These are phyloP conservation scores for Microthlaspi erraticum DNA, from an alignment of 345 rosid species.

Conservation along the genomic window DNA sequence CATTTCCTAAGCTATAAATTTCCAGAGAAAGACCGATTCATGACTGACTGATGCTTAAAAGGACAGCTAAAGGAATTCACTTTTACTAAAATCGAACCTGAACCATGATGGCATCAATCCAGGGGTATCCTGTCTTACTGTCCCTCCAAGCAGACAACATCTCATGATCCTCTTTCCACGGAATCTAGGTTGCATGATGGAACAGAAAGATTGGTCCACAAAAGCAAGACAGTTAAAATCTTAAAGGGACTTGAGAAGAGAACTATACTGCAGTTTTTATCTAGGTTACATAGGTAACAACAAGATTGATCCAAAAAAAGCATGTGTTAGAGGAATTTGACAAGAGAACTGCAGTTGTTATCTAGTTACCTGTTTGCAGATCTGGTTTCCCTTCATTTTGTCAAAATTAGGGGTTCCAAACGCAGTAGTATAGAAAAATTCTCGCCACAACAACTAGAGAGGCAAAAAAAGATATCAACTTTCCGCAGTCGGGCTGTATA, in stretches of 20 bases:
- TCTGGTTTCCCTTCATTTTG: constrained; percentile 74
- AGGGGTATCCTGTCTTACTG: constrained; percentile 90
- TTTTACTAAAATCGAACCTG: constrained; percentile 62
- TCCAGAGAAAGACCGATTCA: constrained; percentile 1
- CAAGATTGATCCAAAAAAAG: background rate
- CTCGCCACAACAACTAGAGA: constrained; percentile 84
- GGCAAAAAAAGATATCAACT: constrained; percentile 29
- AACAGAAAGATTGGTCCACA: background rate
- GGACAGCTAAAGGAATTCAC: background rate
- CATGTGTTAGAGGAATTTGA: constrained; percentile 2
- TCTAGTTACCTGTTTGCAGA: constrained; percentile 83
- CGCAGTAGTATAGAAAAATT: constrained; percentile 89
- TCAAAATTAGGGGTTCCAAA: constrained; percentile 89
- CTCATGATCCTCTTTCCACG: constrained; percentile 77
- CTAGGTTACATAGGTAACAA: background rate
- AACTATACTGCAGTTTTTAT: background rate
- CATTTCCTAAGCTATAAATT: constrained; percentile 76
- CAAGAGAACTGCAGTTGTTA: constrained; percentile 10
- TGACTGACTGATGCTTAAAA: constrained; percentile 24
- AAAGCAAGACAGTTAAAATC: background rate
- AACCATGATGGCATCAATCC: constrained; percentile 99
- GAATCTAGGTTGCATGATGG: constrained; percentile 58
- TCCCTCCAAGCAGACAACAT: constrained; percentile 90
- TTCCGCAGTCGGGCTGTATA: constrained; percentile 9
- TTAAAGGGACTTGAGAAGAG: background rate